Conservation (phyloP, 768 basidiomycete species). For the Russula lepida region DNA sequence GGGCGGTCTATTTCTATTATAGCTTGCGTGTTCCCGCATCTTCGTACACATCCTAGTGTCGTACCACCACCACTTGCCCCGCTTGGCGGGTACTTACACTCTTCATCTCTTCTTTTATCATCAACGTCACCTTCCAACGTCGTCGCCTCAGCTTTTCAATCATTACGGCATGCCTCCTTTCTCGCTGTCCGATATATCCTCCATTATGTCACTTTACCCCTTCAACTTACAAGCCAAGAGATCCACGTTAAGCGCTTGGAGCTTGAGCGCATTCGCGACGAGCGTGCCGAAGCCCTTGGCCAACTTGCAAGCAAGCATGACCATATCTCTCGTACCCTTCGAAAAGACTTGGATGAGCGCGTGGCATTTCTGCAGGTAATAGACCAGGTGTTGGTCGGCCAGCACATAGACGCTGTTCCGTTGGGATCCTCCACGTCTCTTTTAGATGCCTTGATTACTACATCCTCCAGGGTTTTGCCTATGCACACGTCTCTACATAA, state of each 20-base stretch:
- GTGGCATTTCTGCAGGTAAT: constrained; percentile 8
- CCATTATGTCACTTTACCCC: constrained; percentile 39
- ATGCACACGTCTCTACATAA: constrained; percentile 17
- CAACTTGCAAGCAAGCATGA: constrained; percentile 48
- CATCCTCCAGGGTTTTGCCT: constrained; percentile 17
- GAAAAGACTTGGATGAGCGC: constrained; percentile 16
- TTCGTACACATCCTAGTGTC: constrained; percentile 21
- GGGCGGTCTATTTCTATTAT: constrained; percentile 5
- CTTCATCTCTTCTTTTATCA: constrained; percentile 17
- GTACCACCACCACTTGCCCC: constrained; percentile 8
- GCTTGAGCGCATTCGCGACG: constrained; percentile 57
- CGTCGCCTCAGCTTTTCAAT: constrained; percentile 16
- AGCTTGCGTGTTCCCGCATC: constrained; percentile 19
- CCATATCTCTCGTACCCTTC: constrained; percentile 31
- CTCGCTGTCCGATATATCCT: constrained; percentile 19
- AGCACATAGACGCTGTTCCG: constrained; percentile 7
- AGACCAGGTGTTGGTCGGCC: constrained; percentile 7
- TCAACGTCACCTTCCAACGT: constrained; percentile 9
- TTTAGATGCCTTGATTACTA: neutral
- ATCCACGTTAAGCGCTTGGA: constrained; percentile 49
- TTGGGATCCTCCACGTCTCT: neutral
- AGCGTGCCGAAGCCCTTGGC: constrained; percentile 61
- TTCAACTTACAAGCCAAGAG: constrained; percentile 60
- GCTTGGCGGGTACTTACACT: neutral
- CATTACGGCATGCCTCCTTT: constrained; percentile 9